Conservation (phyloP, 148 eudicot species). For the Dysphania ambrosioides region DNA sequence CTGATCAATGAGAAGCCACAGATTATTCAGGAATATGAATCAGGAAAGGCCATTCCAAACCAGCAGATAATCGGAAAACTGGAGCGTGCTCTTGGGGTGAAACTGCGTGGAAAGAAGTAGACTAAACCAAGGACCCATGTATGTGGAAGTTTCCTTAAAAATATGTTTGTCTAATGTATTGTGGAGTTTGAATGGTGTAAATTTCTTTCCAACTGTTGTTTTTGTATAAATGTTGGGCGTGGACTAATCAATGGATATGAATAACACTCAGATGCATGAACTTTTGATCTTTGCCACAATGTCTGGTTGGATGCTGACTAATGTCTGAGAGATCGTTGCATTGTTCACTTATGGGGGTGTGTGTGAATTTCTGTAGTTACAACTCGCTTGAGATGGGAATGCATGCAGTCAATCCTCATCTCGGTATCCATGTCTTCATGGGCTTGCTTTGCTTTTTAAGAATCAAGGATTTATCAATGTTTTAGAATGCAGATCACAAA, state of each 20-base stretch:
- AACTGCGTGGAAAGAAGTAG: conserved; percentile 93
- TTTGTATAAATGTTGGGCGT: conserved; percentile 32
- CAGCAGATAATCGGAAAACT: conserved; percentile 91
- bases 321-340: background rate
- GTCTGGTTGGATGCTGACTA: no score
- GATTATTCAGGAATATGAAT: conserved; percentile 92
- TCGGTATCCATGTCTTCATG: no score
- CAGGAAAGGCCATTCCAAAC: conserved; percentile 98
- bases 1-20: conserved; percentile 97
- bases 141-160: background rate
- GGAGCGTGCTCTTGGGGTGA: conserved; percentile 93
- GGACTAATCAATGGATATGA: conserved; percentile 23
- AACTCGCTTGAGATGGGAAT: no score
- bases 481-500: no score
- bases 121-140: background rate
- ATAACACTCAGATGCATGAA: conserved; percentile 24
- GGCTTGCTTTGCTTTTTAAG: no score
- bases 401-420: no score
- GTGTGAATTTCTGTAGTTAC: background rate
- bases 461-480: no score
- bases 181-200: conserved; percentile 39
- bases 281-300: background rate
- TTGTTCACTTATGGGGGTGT: background rate
- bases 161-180: conserved; percentile 9
- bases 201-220: conserved; percentile 31